phyloP scores from a whole-genome alignment of 139 green algal species.

The Chlamydomonas applanata region DNA sequence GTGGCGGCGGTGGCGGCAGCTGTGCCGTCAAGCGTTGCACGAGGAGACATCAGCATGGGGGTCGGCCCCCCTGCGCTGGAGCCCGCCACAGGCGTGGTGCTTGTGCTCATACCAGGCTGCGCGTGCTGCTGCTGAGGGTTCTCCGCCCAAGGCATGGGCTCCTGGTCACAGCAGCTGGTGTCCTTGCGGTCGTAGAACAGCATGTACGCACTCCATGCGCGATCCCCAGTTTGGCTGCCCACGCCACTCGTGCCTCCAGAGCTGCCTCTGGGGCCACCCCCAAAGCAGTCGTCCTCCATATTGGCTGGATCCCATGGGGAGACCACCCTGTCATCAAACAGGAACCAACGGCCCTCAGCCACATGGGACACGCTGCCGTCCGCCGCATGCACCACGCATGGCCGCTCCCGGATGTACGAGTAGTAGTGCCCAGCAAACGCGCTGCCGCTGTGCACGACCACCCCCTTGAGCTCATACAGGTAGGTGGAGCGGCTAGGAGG shows the following conservation, averaged over 20 bases:
- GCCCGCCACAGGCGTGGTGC: no score
- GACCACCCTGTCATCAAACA: slow-evolving; percentile 87
- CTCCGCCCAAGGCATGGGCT: not conserved
- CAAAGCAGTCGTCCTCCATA: slow-evolving; percentile 88
- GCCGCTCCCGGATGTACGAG: slow-evolving; percentile 82
- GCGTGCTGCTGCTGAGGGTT: not conserved
- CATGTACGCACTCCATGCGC: slow-evolving; percentile 92
- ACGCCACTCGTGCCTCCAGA: not conserved
- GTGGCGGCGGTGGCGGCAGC: no score
- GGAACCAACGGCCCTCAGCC: slow-evolving; percentile 61
- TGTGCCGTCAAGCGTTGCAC: no score
- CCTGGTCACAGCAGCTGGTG: not conserved
- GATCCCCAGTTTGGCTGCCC: slow-evolving; percentile 38
- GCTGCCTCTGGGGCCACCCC: slow-evolving; percentile 45
- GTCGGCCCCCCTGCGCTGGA: no score
- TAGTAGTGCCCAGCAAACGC: slow-evolving; percentile 96
- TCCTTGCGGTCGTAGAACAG: slow-evolving; percentile 87
- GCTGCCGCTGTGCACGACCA: slow-evolving; percentile 89
- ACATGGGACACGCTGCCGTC: slow-evolving; percentile 1
- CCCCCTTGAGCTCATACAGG: slow-evolving; percentile 81
- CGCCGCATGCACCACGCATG: not conserved
- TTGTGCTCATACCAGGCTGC: no score
- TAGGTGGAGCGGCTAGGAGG: slow-evolving; percentile 37
- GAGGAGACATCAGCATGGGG: no score
- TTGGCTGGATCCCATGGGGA: slow-evolving; percentile 64